These are phyloP conservation scores for Iris pallida DNA, from an alignment of 116 monocot genomes.

Conservation along the genomic window DNA sequence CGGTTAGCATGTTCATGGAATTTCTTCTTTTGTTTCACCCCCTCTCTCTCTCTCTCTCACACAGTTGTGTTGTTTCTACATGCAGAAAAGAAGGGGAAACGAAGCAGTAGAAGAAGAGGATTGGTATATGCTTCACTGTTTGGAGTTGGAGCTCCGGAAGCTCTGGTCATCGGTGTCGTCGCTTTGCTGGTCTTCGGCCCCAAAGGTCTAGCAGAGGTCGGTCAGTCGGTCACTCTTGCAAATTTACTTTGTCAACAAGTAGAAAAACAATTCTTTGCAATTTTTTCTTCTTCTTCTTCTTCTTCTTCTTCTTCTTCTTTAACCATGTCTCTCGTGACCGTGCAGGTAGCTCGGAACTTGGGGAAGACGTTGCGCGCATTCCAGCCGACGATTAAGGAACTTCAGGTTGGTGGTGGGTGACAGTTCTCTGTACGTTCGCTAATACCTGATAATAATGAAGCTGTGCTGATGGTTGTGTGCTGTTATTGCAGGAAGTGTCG, in stretches of 20 bases:
- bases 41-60: too few species aligned
- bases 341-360: constrained; percentile 86
- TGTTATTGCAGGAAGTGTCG: constrained; percentile 69
- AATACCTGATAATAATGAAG: neutral
- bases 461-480: neutral
- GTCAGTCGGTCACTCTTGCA: constrained; percentile 19
- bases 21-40: too few species aligned
- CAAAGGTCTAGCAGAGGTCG: constrained; percentile 98
- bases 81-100: constrained; percentile 34
- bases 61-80: constrained; percentile 6
- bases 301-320: too few species aligned
- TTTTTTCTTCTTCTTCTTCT: too few species aligned
- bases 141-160: constrained; percentile 96
- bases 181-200: constrained; percentile 94
- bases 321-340: too few species aligned
- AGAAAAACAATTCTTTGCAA: neutral
- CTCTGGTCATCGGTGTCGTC: constrained; percentile 90
- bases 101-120: constrained; percentile 29
- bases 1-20: too few species aligned
- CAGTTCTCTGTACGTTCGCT: neutral
- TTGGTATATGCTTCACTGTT: constrained; percentile 74
- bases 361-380: constrained; percentile 90
- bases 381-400: constrained; percentile 93
- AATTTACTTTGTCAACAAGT: too few species aligned
- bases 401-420: constrained; percentile 75